phyloP scores from a whole-genome alignment of 306 rosid species.

The Vicia villosa region DNA sequence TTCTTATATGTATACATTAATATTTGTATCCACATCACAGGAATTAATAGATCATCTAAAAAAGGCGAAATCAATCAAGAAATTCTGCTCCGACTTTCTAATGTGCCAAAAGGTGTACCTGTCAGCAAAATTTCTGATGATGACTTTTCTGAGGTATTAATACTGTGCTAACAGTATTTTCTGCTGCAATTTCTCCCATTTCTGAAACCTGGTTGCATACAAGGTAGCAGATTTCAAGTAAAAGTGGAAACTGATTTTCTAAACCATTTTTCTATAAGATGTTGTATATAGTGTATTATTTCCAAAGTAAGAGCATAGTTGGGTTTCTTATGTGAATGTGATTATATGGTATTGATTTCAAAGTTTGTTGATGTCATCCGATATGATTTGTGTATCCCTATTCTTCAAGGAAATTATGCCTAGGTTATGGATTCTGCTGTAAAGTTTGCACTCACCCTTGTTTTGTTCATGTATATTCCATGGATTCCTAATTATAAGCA shows the following conservation, averaged over 20 bases:
- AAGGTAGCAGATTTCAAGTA: constrained; percentile 18
- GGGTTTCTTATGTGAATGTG: constrained; percentile 27
- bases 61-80: constrained; percentile 41
- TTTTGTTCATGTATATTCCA: constrained; percentile 30
- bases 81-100: constrained; percentile 52
- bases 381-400: constrained; percentile 29
- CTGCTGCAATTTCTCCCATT: constrained; percentile 3
- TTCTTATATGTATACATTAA: constrained; percentile 23
- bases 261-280: not conserved
- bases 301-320: constrained; percentile 7
- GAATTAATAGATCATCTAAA: constrained; percentile 47
- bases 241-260: constrained; percentile 14
- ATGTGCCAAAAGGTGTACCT: constrained; percentile 49
- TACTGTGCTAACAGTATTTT: constrained; percentile 27
- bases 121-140: constrained; percentile 68
- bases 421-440: constrained; percentile 33
- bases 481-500: constrained; percentile 2
- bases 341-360: not conserved
- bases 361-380: constrained; percentile 8
- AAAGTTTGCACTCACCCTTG: constrained; percentile 8
- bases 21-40: constrained; percentile 45
- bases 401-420: constrained; percentile 7
- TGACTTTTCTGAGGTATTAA: constrained; percentile 68
- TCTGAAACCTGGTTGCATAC: constrained; percentile 26
- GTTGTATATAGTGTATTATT: constrained; percentile 11